Percentiles rank a stretch among this genome's conserved stretches.
phyloP scores from a whole-genome alignment of 225 moss, liverwort and hornwort genomes.

The Pseudoscleropodium purum region DNA sequence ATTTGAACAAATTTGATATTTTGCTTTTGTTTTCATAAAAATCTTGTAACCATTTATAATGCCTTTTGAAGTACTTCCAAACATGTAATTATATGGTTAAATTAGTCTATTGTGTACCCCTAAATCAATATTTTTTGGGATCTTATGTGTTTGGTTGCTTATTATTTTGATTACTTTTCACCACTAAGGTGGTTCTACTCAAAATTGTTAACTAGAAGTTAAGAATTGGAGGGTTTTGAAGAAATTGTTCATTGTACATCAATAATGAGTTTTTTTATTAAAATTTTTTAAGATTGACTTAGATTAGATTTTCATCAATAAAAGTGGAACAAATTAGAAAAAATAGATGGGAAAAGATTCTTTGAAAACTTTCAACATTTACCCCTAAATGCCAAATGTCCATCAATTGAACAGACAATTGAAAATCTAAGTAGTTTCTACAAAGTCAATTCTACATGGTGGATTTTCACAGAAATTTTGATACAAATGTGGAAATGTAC shows the following conservation, averaged over 20 bases:
- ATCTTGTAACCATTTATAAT: neutral
- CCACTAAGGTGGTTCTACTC: too few relatives aligned
- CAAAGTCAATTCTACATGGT: too few relatives aligned
- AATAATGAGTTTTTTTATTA: neutral
- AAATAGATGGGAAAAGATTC: neutral
- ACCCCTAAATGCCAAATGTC: too few relatives aligned
- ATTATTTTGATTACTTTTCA: neutral
- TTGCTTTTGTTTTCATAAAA: neutral
- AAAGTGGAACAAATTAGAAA: neutral
- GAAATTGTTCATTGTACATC: neutral
- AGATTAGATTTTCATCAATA: neutral
- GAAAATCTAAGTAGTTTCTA: too few relatives aligned
- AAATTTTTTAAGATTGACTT: neutral
- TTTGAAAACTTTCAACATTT: neutral
- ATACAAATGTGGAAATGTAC: too few relatives aligned
- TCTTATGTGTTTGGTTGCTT: neutral
- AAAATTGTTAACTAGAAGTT: neutral
- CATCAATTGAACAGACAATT: too few relatives aligned
- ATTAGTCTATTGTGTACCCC: neutral
- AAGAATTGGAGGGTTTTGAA: neutral
- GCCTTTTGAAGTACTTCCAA: neutral
- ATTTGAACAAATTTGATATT: neutral
- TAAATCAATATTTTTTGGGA: neutral
- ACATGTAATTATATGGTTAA: neutral
- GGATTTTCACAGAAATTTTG: too few relatives aligned